Evolutionary conservation across 139 green algal genomes (phyloP).

Genomic region (Chlamydomonas urium): DNA sequence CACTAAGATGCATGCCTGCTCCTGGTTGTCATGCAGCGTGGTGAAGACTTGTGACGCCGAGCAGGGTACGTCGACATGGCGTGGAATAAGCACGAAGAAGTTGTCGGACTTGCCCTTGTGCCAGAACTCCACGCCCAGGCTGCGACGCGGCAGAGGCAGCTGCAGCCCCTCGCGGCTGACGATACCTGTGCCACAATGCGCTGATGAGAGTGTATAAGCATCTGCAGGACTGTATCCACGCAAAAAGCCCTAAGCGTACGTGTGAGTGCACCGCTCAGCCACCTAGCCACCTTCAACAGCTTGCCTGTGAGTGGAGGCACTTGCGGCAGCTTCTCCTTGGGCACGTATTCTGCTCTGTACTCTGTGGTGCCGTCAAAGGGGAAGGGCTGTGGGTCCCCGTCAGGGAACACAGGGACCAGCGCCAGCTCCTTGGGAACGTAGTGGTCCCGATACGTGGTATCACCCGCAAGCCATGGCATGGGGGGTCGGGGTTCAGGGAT

Average conservation of each 20-base stretch:
- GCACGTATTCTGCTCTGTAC: slow-evolving; percentile 30
- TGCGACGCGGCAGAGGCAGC: slow-evolving; percentile 41
- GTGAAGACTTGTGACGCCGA: slow-evolving; percentile 41
- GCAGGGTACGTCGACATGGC: slow-evolving; percentile 27
- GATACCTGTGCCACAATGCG: too few relatives aligned
- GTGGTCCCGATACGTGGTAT: slow-evolving; percentile 39
- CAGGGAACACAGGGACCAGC: slow-evolving; percentile 9
- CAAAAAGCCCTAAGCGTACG: too few relatives aligned
- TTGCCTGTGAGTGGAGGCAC: slow-evolving; percentile 7
- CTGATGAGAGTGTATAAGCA: too few relatives aligned
- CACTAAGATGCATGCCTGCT: slow-evolving; percentile 47
- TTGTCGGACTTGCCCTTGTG: slow-evolving; percentile 26
- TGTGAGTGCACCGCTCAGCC: too few relatives aligned
- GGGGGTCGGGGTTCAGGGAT: slow-evolving; percentile 9
- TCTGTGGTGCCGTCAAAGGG: slow-evolving; percentile 33
- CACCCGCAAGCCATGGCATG: slow-evolving; percentile 31
- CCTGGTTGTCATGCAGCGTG: slow-evolving; percentile 55
- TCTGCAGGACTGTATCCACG: too few relatives aligned
- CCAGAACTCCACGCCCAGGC: slow-evolving; percentile 47
- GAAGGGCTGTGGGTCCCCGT: slow-evolving; percentile 1
- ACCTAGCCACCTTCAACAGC: not conserved
- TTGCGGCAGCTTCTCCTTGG: slow-evolving; percentile 5
- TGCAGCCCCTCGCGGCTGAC: slow-evolving; percentile 18
- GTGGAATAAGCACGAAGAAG: slow-evolving; percentile 42
- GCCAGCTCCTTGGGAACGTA: slow-evolving; percentile 31